These are phyloP conservation scores for Schizosaccharomyces cryophilus DNA, from an alignment of 805 yeast species.

Conservation along the genomic window DNA sequence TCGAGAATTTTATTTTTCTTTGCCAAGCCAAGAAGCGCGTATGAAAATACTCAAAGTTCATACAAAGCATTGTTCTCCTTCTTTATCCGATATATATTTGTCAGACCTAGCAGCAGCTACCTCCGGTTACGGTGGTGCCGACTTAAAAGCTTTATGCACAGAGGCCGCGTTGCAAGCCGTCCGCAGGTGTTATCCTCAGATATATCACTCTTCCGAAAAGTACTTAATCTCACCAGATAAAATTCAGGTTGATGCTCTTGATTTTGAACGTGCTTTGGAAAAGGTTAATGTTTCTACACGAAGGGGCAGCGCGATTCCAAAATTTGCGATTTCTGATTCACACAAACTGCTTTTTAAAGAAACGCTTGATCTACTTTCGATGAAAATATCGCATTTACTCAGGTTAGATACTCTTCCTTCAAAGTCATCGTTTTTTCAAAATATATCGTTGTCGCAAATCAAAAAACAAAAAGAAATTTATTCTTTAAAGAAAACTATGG, in stretches of 20 bases:
- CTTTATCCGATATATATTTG: conserved; percentile 31
- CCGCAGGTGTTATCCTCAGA: conserved; percentile 81
- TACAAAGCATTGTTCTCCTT: conserved; percentile 72
- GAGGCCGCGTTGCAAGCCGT: conserved; percentile 85
- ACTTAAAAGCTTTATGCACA: conserved; percentile 74
- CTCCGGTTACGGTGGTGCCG: conserved; percentile 97
- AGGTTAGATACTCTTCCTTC: neutral
- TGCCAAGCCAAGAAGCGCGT: conserved; percentile 65
- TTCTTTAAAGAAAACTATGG: neutral
- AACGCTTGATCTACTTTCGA: neutral
- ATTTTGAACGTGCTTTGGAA: conserved; percentile 64
- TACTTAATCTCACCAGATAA: conserved; percentile 43
- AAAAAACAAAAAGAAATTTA: neutral
- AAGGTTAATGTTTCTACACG: conserved; percentile 12
- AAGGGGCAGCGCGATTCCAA: conserved; percentile 21
- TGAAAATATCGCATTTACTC: neutral
- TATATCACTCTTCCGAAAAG: conserved; percentile 53
- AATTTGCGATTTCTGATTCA: neutral
- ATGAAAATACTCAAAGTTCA: conserved; percentile 60
- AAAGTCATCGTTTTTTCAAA: neutral
- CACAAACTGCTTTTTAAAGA: neutral
- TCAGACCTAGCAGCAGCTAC: conserved; percentile 52
- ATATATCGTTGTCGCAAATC: neutral
- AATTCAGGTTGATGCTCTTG: conserved; percentile 53
- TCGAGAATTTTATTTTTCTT: conserved; percentile 84